phyloP scores from a whole-genome alignment of 371 early-diverging fungal species.

The Blyttiomyces sp. region DNA sequence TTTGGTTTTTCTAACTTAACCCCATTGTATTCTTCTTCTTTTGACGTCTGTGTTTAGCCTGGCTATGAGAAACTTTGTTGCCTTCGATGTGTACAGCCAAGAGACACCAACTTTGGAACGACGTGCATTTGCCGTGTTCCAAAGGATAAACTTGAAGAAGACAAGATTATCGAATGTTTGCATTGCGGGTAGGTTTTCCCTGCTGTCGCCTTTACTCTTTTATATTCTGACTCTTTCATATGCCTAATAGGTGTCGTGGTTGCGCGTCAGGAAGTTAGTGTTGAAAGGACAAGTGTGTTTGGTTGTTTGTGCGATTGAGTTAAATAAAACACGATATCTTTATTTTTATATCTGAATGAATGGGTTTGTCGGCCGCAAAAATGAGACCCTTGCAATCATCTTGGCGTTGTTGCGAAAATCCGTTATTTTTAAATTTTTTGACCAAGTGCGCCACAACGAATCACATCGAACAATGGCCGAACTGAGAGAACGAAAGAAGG shows the following conservation, averaged over 20 bases:
- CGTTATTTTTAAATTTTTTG: too few species aligned
- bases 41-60: not conserved
- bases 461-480: too few species aligned
- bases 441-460: too few species aligned
- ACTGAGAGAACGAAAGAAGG: too few species aligned
- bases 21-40: not conserved
- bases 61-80: constrained; percentile 98
- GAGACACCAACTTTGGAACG: constrained; percentile 96
- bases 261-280: constrained; percentile 41
- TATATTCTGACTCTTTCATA: not conserved
- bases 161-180: constrained; percentile 85
- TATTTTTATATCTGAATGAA: too few species aligned
- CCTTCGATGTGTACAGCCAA: constrained; percentile 93
- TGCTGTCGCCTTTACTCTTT: not conserved
- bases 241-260: constrained; percentile 36
- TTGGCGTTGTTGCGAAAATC: too few species aligned
- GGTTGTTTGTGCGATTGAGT: too few species aligned
- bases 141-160: constrained; percentile 82
- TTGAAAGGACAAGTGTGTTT: too few species aligned
- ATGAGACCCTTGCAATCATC: too few species aligned
- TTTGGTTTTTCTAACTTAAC: not conserved
- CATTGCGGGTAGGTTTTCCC: constrained; percentile 77
- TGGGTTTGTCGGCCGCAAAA: too few species aligned
- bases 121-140: constrained; percentile 98
- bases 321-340: too few species aligned